Conservation (phyloP, 768 basidiomycete species). For the Termitomyces bulborhizus region DNA sequence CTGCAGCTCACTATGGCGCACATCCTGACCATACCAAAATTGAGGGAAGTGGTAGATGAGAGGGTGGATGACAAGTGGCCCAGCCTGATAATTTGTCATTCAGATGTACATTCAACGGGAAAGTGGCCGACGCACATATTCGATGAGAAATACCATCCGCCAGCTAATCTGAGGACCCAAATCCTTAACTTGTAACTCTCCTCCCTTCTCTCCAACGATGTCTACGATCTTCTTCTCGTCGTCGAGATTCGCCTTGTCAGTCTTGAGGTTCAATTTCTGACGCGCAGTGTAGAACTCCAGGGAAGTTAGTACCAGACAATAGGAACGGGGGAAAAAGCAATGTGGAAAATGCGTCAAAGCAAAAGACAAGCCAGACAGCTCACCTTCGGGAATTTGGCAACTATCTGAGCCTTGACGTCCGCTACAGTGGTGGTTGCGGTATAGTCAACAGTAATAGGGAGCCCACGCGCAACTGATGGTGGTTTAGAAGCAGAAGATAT, state of each 20-base stretch:
- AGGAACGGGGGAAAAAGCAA: neutral
- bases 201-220: slow-evolving; percentile 51
- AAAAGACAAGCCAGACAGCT: slow-evolving; percentile 1
- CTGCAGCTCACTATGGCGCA: slow-evolving; percentile 74
- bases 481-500: slow-evolving; percentile 45
- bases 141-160: slow-evolving; percentile 83
- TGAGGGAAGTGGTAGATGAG: slow-evolving; percentile 68
- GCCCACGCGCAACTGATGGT: slow-evolving; percentile 38
- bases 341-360: neutral
- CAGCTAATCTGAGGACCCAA: slow-evolving; percentile 87
- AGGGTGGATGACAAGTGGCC: slow-evolving; percentile 88
- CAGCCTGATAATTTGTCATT: slow-evolving; percentile 41
- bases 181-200: slow-evolving; percentile 79
- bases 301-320: neutral
- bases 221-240: slow-evolving; percentile 57
- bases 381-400: slow-evolving; percentile 33
- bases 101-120: neutral
- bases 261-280: slow-evolving; percentile 67
- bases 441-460: slow-evolving; percentile 49
- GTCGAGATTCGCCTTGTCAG: slow-evolving; percentile 52
- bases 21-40: slow-evolving; percentile 61
- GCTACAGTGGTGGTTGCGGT: slow-evolving; percentile 47
- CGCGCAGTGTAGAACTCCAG: slow-evolving; percentile 62
- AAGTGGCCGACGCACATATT: slow-evolving; percentile 72
- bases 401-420: slow-evolving; percentile 65